Evolutionary conservation across 169 alveolate species (phyloP).

Genomic region (Neospora caninum): DNA sequence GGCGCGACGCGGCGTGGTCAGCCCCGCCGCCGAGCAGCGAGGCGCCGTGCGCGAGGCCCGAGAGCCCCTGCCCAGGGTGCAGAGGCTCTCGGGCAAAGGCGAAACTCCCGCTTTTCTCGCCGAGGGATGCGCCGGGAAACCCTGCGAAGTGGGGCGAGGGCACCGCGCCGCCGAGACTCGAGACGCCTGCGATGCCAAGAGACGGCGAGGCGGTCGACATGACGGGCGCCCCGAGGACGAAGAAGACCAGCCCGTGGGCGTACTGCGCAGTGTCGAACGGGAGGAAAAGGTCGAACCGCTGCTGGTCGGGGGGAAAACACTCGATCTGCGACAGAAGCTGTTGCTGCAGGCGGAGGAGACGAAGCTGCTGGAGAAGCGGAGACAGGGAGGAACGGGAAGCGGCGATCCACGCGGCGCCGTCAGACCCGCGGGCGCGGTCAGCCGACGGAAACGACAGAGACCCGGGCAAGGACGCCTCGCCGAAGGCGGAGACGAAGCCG

Average conservation of each 20-base stretch:
- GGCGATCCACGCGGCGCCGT: neutral
- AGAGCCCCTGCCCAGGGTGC: too few relatives aligned
- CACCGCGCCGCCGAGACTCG: neutral
- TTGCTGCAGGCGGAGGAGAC: slow-evolving; percentile 25
- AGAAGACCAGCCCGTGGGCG: slow-evolving; percentile 20
- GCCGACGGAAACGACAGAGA: neutral
- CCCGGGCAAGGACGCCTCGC: neutral
- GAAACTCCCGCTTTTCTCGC: neutral
- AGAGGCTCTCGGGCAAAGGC: neutral
- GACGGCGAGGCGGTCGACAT: neutral
- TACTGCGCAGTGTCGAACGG: slow-evolving; percentile 20
- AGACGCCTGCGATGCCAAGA: neutral
- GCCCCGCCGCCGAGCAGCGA: neutral
- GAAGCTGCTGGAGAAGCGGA: slow-evolving; percentile 33
- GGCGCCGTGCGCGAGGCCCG: neutral
- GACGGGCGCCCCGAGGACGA: slow-evolving; percentile 26
- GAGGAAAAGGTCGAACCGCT: slow-evolving; percentile 17
- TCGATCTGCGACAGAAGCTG: slow-evolving; percentile 10
- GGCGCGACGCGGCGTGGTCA: neutral
- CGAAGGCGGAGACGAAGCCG: neutral
- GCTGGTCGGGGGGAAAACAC: slow-evolving; percentile 21
- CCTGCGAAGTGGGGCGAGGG: neutral
- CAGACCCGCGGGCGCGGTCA: neutral
- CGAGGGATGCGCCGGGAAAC: neutral
- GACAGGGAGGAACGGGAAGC: neutral